Evolutionary conservation across 2,329 filamentous ascomycete species (phyloP).

Genomic region (Pseudocercospora pini-densiflorae): DNA sequence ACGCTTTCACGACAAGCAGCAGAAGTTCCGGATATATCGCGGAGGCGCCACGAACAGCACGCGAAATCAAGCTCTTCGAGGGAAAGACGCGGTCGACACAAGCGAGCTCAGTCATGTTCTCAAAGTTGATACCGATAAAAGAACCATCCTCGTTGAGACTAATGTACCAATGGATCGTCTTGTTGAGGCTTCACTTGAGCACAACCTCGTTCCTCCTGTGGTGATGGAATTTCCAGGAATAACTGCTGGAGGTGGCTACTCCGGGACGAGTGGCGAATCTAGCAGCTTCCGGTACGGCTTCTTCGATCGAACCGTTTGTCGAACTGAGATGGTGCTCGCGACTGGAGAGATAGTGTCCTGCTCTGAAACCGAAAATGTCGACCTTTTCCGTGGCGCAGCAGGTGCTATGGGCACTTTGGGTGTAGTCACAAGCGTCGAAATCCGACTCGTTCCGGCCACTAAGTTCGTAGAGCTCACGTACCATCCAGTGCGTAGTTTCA

Average conservation of each 20-base stretch:
- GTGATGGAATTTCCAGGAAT: conserved; percentile 75
- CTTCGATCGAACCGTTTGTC: conserved; percentile 66
- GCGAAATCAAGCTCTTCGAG: conserved; percentile 33
- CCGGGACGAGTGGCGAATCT: conserved; percentile 69
- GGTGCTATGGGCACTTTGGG: conserved; percentile 69
- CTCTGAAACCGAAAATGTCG: conserved; percentile 55
- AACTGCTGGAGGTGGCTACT: conserved; percentile 68
- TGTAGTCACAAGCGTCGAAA: conserved; percentile 62
- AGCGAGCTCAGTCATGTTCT: conserved; percentile 52
- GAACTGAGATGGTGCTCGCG: conserved; percentile 66
- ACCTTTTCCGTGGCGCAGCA: conserved; percentile 68
- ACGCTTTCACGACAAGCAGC: conserved; percentile 50
- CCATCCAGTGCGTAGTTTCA: conserved; percentile 44
- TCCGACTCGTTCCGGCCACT: conserved; percentile 52
- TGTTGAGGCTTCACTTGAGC: conserved; percentile 59
- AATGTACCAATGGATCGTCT: conserved; percentile 71
- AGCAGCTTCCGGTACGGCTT: conserved; percentile 68
- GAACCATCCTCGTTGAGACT: conserved; percentile 63
- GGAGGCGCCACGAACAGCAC: conserved; percentile 62
- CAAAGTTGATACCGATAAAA: conserved; percentile 44
- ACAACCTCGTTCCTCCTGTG: conserved; percentile 64
- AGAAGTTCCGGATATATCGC: conserved; percentile 60
- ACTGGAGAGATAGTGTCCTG: conserved; percentile 51
- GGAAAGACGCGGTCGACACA: conserved; percentile 50
- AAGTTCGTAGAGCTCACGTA: conserved; percentile 56